These are phyloP conservation scores for Pleodorina starrii DNA, from an alignment of 139 green algal genomes.

Conservation along the genomic window DNA sequence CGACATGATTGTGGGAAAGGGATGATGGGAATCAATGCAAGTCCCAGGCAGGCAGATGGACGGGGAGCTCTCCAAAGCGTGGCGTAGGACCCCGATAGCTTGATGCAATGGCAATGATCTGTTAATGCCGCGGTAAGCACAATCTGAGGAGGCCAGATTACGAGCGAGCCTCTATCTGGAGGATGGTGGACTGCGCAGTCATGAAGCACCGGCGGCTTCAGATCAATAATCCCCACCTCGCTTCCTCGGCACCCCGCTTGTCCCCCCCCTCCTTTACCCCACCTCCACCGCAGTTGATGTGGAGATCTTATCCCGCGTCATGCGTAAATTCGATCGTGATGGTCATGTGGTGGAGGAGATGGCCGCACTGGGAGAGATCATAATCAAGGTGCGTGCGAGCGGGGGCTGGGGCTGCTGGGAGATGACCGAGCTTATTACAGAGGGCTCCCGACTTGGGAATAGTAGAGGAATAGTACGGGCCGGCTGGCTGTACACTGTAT, in stretches of 20 bases:
- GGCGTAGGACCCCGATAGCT: too few species aligned
- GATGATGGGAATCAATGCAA: too few species aligned
- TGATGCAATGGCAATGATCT: too few species aligned
- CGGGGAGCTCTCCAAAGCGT: too few species aligned
- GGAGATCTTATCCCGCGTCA: conserved; percentile 32
- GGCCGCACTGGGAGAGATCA: conserved; percentile 25
- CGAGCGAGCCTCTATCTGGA: not conserved
- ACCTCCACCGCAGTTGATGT: conserved; percentile 11
- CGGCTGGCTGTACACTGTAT: too few species aligned
- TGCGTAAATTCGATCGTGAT: conserved; percentile 48
- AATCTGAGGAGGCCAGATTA: too few species aligned
- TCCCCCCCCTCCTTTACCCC: not conserved
- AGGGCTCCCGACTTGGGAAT: too few species aligned
- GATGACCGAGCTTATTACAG: not conserved
- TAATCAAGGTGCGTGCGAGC: conserved; percentile 49
- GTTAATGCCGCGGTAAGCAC: too few species aligned
- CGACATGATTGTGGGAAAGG: too few species aligned
- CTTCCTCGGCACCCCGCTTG: not conserved
- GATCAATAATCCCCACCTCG: not conserved
- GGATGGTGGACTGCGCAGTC: not conserved
- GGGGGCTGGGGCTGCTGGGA: not conserved
- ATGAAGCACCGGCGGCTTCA: not conserved
- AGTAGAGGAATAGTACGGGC: too few species aligned
- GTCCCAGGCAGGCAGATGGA: too few species aligned
- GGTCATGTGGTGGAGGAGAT: conserved; percentile 20